Conservation (phyloP, 2,329 filamentous ascomycete genomes). For the Colletotrichum sp. region DNA sequence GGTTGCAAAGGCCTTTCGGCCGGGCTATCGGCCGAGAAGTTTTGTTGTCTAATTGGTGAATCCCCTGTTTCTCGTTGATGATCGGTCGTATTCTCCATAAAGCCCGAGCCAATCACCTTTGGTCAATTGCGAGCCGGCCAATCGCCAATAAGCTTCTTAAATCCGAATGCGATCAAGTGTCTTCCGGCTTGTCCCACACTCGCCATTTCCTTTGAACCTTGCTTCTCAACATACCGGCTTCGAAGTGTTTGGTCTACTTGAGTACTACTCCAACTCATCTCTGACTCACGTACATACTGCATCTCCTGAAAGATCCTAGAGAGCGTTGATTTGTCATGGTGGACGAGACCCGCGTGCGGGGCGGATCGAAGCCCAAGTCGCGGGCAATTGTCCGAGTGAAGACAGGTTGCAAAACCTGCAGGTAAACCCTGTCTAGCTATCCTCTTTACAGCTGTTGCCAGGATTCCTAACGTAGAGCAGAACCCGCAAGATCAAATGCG, state of each 20-base stretch:
- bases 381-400: not conserved
- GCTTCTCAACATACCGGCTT: not conserved
- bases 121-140: not conserved
- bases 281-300: not conserved
- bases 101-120: not conserved
- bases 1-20: not conserved
- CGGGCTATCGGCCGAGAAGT: not conserved
- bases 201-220: not conserved
- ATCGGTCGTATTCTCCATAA: not conserved
- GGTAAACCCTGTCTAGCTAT: not conserved
- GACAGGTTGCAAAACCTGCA: not conserved
- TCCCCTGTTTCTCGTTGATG: not conserved
- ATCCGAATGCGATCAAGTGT: not conserved
- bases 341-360: not conserved
- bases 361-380: not conserved
- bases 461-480: slow-evolving; percentile 1
- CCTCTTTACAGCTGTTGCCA: accelerated
- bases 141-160: not conserved
- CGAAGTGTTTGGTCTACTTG: not conserved
- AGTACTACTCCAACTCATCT: not conserved
- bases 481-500: slow-evolving; percentile 29
- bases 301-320: not conserved
- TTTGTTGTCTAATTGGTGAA: not conserved
- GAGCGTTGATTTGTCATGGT: not conserved
- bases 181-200: not conserved